Evolutionary conservation across 805 yeast species (phyloP), one percentile per base, ranked within the genome.

Genomic region (Saccharomyces kudriavzevii): DNA sequence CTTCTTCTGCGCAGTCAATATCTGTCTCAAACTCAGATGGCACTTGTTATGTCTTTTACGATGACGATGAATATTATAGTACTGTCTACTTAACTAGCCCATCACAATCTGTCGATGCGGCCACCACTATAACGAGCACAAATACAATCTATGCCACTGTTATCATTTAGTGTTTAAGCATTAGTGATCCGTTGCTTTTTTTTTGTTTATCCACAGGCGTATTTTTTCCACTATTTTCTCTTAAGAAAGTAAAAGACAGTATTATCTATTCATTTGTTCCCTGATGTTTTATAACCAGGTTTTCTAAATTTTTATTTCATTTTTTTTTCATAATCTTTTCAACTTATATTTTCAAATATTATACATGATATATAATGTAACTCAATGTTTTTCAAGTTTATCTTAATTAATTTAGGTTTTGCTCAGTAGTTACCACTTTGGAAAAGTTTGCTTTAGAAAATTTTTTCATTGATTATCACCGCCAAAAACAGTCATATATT

Each of bases 81-180:
- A 68, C 71, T 4, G 58, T 56, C 4, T 66, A 66, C 51, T 51
- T 68, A 24, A 66, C 69, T 1, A 65, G 57, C 17, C 48, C 67
- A 8, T 53, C 58, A 24, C 66, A 65, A 53, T 59, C 70, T 11
- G 62, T 68, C 6, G 70, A 67, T 62, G 70, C 70, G 14, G 67
- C 67, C n/a, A 65, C 70, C 5, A 68, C 72, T 11, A 56, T 65
- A 47, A 68, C 71, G 8, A 66, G 68, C 47, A 67, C 70, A 8
- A 61, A 55, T 45, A 59, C 62, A 4, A 58, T 60, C 6, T 63
- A 60, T 49, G 56, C 58, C 31, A 68, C 71, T 6, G 47, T 62
- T 28, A 52, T 61, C 13, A 27, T 52, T 25, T 53, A 45, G 48
- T 11, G 22, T 24, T 3, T 35, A 35, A 17, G 43, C 43, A 35